Percentiles rank a stretch among this genome's conserved stretches.
Conservation (phyloP, 805 yeast species). For the Wickerhamomyces kurtzmanii region DNA sequence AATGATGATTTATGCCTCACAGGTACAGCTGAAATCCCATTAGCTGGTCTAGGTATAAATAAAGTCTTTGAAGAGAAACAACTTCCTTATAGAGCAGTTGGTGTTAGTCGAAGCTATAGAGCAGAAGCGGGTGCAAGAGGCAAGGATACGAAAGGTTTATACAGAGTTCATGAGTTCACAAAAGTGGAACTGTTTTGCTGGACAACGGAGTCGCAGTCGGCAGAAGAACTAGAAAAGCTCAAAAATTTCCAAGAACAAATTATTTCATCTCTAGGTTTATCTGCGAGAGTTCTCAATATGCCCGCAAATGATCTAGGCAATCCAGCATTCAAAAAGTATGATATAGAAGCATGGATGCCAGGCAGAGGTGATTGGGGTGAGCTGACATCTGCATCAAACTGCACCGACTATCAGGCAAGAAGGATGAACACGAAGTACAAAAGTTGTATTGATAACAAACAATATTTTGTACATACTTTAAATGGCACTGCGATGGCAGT, state of each 20-base stretch:
- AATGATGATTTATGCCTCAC: constrained; percentile 55
- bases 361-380: constrained; percentile 94
- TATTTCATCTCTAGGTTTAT: constrained; percentile 57
- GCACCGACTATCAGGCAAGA: constrained; percentile 85
- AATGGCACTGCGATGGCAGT: constrained; percentile 96
- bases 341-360: constrained; percentile 98
- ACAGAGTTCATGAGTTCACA: constrained; percentile 93
- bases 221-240: constrained; percentile 45
- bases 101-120: constrained; percentile 78
- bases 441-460: constrained; percentile 20
- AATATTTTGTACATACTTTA: constrained; percentile 62
- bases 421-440: constrained; percentile 62
- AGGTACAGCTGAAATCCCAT: constrained; percentile 93
- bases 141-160: constrained; percentile 81
- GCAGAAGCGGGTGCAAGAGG: constrained; percentile 99
- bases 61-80: constrained; percentile 28
- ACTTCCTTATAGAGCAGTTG: constrained; percentile 57
- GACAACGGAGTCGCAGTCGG: constrained; percentile 38
- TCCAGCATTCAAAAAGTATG: constrained; percentile 86
- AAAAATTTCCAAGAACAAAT: constrained; percentile 56
- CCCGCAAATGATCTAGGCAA: constrained; percentile 89
- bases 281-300: constrained; percentile 78
- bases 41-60: constrained; percentile 71
- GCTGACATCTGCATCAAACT: constrained; percentile 82
- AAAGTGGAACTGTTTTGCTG: constrained; percentile 88